phyloP scores from a whole-genome alignment of 257 asterid species.

The Penstemon davidsonii region DNA sequence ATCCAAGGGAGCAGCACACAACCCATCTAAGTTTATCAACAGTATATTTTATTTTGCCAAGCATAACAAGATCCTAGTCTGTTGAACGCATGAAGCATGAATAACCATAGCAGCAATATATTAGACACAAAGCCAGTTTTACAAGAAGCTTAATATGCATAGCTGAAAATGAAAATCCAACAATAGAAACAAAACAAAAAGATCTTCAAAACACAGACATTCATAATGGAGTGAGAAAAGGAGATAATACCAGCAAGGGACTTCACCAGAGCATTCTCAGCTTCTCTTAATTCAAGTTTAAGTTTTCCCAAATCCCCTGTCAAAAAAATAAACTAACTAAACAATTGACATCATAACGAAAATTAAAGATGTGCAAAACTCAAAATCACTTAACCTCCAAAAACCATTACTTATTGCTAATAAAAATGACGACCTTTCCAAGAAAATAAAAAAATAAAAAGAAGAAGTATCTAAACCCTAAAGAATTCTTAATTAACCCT shows the following conservation, averaged over 20 bases:
- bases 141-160: conserved; percentile 4
- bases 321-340: conserved; percentile 23
- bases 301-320: conserved; percentile 64
- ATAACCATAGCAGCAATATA: background rate
- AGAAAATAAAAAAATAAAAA: background rate
- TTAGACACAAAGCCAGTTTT: background rate
- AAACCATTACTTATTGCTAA: background rate
- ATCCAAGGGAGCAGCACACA: background rate
- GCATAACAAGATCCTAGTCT: background rate
- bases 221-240: conserved; percentile 1
- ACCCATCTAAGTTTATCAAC: background rate
- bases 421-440: background rate
- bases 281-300: conserved; percentile 61
- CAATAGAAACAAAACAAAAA: background rate
- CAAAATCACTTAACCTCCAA: background rate
- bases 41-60: background rate
- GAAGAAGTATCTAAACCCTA: conserved; percentile 13
- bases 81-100: background rate
- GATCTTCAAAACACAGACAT: background rate
- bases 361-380: conserved; percentile 8
- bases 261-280: conserved; percentile 74
- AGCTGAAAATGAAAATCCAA: conserved; percentile 13
- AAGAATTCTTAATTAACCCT: conserved; percentile 24
- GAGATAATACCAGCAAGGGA: conserved; percentile 69
- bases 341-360: background rate